Evolutionary conservation across 169 alveolate species (phyloP).

Genomic region (Cryptosporidium baileyi): DNA sequence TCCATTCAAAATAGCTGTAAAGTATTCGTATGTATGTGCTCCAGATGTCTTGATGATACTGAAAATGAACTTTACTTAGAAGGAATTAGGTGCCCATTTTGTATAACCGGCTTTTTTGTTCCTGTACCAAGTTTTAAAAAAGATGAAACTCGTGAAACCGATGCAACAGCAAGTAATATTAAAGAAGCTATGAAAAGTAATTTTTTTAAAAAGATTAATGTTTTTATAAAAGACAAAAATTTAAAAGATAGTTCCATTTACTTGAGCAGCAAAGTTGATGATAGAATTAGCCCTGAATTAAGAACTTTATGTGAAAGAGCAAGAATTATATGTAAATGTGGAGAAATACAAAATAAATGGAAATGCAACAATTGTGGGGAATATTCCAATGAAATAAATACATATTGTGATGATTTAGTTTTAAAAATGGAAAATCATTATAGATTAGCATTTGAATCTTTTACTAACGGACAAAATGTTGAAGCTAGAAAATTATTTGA

Average conservation of each 20-base stretch:
- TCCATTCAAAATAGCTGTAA: conserved; percentile 72
- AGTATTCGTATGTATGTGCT: conserved; percentile 80
- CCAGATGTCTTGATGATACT: conserved; percentile 78
- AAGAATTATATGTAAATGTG: conserved; percentile 23
- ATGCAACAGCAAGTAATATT: background rate
- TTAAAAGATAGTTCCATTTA: background rate
- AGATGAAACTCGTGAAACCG: background rate
- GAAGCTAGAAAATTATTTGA: conserved; percentile 76
- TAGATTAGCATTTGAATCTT: conserved; percentile 74
- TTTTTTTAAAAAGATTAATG: too few relatives aligned
- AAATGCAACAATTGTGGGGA: conserved; percentile 80
- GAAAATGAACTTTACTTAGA: conserved; percentile 78
- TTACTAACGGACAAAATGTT: conserved; percentile 76
- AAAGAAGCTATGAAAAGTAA: background rate
- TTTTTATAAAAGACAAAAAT: background rate
- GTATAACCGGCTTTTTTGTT: conserved; percentile 77
- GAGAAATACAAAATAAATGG: conserved; percentile 74
- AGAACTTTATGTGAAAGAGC: conserved; percentile 61
- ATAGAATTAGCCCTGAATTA: conserved; percentile 22
- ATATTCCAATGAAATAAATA: conserved; percentile 55
- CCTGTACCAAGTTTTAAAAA: conserved; percentile 36
- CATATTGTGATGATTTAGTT: conserved; percentile 72
- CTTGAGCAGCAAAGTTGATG: conserved; percentile 1
- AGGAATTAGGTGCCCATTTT: conserved; percentile 79
- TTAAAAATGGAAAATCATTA: conserved; percentile 71